Evolutionary conservation across 2,329 filamentous ascomycete genomes (phyloP).

Genomic region (Botrytis elliptica): DNA sequence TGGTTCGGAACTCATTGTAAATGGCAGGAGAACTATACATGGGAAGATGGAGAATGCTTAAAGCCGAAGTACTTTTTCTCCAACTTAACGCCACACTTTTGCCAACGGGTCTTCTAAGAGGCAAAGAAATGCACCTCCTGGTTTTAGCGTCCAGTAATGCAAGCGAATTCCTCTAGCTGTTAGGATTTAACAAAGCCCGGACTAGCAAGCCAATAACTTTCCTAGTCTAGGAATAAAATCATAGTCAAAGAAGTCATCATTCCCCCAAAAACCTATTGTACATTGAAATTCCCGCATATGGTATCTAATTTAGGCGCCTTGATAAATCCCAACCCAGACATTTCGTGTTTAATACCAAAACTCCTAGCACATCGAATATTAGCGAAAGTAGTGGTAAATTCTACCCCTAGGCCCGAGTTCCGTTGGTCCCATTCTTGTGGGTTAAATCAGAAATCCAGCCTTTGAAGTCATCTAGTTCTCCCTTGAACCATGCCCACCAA

Average conservation of each 20-base stretch:
- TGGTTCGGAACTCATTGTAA: constrained; percentile 27
- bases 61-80: neutral
- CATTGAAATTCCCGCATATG: neutral
- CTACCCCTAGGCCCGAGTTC: neutral
- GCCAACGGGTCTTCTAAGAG: neutral
- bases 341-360: neutral
- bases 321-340: neutral
- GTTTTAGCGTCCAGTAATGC: neutral
- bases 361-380: neutral
- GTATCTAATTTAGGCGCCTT: constrained; percentile 8
- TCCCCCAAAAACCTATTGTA: neutral
- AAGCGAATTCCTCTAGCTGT: neutral
- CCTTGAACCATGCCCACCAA: constrained; percentile 54
- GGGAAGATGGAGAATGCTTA: constrained; percentile 26
- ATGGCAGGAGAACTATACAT: constrained; percentile 33
- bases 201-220: neutral
- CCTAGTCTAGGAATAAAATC: neutral
- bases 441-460: constrained; percentile 29
- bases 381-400: neutral
- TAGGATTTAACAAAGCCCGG: neutral
- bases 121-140: neutral
- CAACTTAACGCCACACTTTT: neutral
- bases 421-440: constrained; percentile 9
- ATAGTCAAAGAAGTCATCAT: neutral
- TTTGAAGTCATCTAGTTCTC: constrained; percentile 46